phyloP scores from a whole-genome alignment of 768 basidiomycete genomes.

The Gloeopeniophorella convolvens region DNA sequence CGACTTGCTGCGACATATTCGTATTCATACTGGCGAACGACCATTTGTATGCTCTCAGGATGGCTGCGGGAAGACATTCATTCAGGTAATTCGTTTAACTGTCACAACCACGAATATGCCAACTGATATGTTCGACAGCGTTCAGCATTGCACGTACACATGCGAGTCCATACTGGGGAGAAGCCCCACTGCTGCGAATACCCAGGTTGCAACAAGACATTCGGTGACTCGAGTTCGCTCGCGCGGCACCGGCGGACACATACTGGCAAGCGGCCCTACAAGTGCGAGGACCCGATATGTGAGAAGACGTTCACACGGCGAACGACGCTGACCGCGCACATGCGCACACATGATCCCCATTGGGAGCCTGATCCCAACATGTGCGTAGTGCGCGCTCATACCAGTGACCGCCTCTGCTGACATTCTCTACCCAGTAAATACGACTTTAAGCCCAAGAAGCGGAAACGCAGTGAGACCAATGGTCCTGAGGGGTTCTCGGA shows the following conservation, averaged over 20 bases:
- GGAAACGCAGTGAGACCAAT: conserved; percentile 40
- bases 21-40: conserved; percentile 87
- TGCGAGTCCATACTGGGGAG: conserved; percentile 87
- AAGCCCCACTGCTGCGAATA: conserved; percentile 90
- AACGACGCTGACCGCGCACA: conserved; percentile 79
- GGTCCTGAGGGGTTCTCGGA: conserved; percentile 32
- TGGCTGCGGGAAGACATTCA: conserved; percentile 86
- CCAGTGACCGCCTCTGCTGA: conserved; percentile 1
- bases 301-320: conserved; percentile 85
- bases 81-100: conserved; percentile 53
- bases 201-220: conserved; percentile 79
- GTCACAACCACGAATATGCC: conserved; percentile 11
- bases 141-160: conserved; percentile 84
- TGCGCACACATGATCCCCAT: conserved; percentile 79
- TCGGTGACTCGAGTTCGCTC: conserved; percentile 87
- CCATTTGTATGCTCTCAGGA: conserved; percentile 69
- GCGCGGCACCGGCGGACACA: conserved; percentile 89
- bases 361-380: conserved; percentile 83
- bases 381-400: conserved; percentile 38
- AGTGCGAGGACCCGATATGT: conserved; percentile 75
- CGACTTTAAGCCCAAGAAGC: conserved; percentile 67
- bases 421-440: conserved; percentile 48
- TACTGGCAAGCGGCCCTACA: conserved; percentile 81
- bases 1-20: conserved; percentile 78
- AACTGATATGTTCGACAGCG: conserved; percentile 41